Conservation (phyloP, 1,284 basidiomycete genomes). For the Polyporus tsugae region DNA sequence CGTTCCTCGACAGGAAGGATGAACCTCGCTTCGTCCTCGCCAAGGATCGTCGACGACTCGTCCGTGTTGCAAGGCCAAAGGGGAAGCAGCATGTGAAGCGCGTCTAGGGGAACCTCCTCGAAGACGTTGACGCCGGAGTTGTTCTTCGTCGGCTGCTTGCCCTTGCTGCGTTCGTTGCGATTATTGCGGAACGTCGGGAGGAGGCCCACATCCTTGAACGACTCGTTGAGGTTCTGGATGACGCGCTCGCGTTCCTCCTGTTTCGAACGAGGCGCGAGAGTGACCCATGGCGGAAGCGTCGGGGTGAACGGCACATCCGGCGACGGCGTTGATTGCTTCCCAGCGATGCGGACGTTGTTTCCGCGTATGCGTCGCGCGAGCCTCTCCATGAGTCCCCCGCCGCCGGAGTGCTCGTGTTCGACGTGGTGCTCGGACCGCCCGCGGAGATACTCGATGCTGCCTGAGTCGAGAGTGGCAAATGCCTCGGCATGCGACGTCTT, state of each 20-base stretch:
- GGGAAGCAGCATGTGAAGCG: constrained; percentile 82
- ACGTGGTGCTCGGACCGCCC: constrained; percentile 39
- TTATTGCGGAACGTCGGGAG: constrained; percentile 59
- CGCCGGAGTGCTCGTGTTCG: constrained; percentile 37
- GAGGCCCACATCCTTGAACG: constrained; percentile 80
- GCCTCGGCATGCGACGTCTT: constrained; percentile 79
- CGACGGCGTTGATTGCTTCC: constrained; percentile 34
- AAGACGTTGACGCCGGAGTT: constrained; percentile 56
- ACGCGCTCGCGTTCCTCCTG: constrained; percentile 73
- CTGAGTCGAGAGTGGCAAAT: constrained; percentile 73
- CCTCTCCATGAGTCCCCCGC: constrained; percentile 31
- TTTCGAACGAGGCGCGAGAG: constrained; percentile 65
- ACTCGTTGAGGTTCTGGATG: constrained; percentile 73
- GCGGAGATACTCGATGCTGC: constrained; percentile 60
- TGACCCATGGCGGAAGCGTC: constrained; percentile 69
- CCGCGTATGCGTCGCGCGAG: constrained; percentile 38
- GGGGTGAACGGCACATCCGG: constrained; percentile 41
- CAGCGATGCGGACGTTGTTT: constrained; percentile 30
- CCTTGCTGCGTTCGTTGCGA: constrained; percentile 41
- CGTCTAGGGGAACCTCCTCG: constrained; percentile 67
- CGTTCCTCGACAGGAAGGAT: constrained; percentile 59
- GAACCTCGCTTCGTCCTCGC: constrained; percentile 46
- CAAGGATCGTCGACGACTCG: constrained; percentile 39
- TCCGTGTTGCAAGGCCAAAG: constrained; percentile 83
- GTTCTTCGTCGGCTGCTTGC: constrained; percentile 40